Conservation (phyloP, 805 yeast genomes). For the Candida succiphila region DNA sequence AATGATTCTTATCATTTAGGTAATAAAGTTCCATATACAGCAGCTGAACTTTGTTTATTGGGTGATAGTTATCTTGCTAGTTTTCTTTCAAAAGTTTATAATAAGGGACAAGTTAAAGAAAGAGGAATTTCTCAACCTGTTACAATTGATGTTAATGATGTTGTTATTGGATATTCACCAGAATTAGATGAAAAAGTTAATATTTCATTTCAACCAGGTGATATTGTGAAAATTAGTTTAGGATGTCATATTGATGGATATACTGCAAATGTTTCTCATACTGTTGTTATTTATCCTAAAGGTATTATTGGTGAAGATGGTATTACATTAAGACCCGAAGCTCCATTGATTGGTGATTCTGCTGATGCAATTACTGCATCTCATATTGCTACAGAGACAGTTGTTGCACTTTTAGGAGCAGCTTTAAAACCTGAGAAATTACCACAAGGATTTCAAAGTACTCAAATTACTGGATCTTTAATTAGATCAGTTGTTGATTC, state of each 20-base stretch:
- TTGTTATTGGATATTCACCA: constrained; percentile 75
- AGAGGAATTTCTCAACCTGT: constrained; percentile 94
- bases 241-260: constrained; percentile 96
- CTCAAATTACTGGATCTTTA: constrained; percentile 53
- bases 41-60: constrained; percentile 67
- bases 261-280: constrained; percentile 79
- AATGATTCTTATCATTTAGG: constrained; percentile 64
- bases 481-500: constrained; percentile 73
- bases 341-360: constrained; percentile 73
- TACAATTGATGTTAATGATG: constrained; percentile 73
- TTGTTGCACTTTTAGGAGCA: constrained; percentile 66
- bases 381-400: constrained; percentile 81
- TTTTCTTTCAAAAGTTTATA: constrained; percentile 52
- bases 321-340: constrained; percentile 41
- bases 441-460: constrained; percentile 38
- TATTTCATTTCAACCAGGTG: constrained; percentile 56
- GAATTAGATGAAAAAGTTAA: constrained; percentile 56
- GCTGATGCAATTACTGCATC: constrained; percentile 90
- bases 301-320: constrained; percentile 24
- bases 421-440: constrained; percentile 68
- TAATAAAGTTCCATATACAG: constrained; percentile 33
- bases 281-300: constrained; percentile 73
- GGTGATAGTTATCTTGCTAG: constrained; percentile 69
- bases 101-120: constrained; percentile 55
- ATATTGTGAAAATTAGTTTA: constrained; percentile 71